Evolutionary conservation across 345 rosid species (phyloP), one percentile per base, ranked within the genome.

Genomic region (Aethionema arabicum): DNA sequence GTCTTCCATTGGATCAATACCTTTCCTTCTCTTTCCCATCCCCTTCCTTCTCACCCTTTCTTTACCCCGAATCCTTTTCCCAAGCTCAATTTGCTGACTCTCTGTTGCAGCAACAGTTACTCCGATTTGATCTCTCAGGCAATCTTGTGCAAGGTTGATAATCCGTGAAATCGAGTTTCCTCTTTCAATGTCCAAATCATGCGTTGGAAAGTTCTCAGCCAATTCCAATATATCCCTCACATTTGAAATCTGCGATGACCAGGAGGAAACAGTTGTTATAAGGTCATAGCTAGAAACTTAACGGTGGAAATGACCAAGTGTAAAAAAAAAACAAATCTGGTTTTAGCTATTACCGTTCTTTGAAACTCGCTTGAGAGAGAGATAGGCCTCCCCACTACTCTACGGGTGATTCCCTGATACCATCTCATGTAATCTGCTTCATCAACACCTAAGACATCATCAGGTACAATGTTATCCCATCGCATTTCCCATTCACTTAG

Each of bases 401-500:
- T 87, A 42, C 97, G 95, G 33, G 99, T 93, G 38, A 90, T 83
- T 72, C 68, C 82, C 6, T 55, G 61, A 72, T 80, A 93, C 96
- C 96, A 93, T 32, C 78, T 81, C 90, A 79, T 80, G 82, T 90
- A 93, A 50, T 80, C 95, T 10, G 70, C 68, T 74, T 87, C 97
- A 65, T 87, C 95, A 32, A 69, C 75, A 44, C 74, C 80, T 42
- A 78, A 80, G 67, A 79, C 91, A 72, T 88, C 77, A 40, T 79
- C 83, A 53, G 82, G 82, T 38, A 85, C 86, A 58, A 85, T 79
- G 60, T 72, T 73, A 46, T 76, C 83, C 52, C 69, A 72, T 29
- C 95, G 91, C 60, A 84, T 81, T 27, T 72, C 67, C 99, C 99
- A 93, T 79, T 90, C 99, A 65, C 59, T 84, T 65, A 90, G 88